phyloP scores from a whole-genome alignment of 1,284 basidiomycete genomes.

The Cutaneotrichosporon arboriforme region DNA sequence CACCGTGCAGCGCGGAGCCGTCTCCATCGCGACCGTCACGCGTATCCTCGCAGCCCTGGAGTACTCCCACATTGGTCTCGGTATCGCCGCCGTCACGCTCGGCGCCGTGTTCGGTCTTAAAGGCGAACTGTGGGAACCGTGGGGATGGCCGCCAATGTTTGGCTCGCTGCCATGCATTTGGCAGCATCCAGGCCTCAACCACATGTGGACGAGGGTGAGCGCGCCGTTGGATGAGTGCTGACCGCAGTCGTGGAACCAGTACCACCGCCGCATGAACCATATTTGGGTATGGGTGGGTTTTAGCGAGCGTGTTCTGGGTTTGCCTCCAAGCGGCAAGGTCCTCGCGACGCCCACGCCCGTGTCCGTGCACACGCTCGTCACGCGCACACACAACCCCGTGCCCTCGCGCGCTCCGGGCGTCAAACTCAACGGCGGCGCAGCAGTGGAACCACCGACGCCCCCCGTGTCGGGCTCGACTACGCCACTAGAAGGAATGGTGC shows the following conservation, averaged over 20 bases:
- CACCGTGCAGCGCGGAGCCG: conserved; percentile 19
- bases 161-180: conserved; percentile 29
- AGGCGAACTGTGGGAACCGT: conserved; percentile 36
- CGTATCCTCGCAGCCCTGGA: conserved; percentile 27
- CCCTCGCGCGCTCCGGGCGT: no score
- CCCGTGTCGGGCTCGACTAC: conserved; percentile 21
- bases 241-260: conserved; percentile 40
- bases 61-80: conserved; percentile 12
- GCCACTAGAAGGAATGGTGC: conserved; percentile 6
- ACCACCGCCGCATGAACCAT: conserved; percentile 33
- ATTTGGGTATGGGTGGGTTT: conserved; percentile 37
- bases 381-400: no score
- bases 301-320: conserved; percentile 36
- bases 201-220: conserved; percentile 41
- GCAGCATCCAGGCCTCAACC: conserved; percentile 31
- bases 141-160: conserved; percentile 42
- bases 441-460: neutral
- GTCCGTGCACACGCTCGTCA: neutral
- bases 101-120: conserved; percentile 33
- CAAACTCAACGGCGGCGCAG: neutral
- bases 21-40: conserved; percentile 24
- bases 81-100: conserved; percentile 18
- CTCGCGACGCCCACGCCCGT: neutral
- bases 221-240: neutral
- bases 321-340: conserved; percentile 31